Conservation (phyloP, 2,329 filamentous ascomycete species). For the Penicillium fuscoglaucum region DNA sequence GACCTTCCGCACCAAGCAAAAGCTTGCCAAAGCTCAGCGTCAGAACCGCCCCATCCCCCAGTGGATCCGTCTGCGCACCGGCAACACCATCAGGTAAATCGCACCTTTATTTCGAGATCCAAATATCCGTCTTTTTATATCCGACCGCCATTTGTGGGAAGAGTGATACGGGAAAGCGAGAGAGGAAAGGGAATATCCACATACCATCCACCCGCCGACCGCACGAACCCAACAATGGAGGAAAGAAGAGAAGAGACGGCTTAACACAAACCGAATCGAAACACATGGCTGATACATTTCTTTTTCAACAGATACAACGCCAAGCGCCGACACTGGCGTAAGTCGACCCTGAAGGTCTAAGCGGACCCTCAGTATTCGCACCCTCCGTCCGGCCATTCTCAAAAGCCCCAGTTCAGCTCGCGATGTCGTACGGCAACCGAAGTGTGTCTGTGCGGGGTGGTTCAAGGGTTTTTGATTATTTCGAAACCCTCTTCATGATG, state of each 20-base stretch:
- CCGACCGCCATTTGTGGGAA: conserved; percentile 5
- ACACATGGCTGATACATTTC: conserved; percentile 5
- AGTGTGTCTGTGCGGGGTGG: conserved; percentile 23
- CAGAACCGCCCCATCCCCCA: conserved; percentile 99
- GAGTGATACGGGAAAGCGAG: background rate
- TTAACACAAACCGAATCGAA: background rate
- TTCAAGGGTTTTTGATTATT: conserved; percentile 27
- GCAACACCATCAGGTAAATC: conserved; percentile 98
- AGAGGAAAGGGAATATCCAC: conserved; percentile 2
- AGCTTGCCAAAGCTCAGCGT: conserved; percentile 99
- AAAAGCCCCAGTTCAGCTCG: conserved; percentile 26
- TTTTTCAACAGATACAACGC: conserved; percentile 83
- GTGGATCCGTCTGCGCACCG: conserved; percentile 98
- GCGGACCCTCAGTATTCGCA: conserved; percentile 37
- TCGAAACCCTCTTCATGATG: conserved; percentile 23
- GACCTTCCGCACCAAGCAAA: conserved; percentile 99
- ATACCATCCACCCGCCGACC: conserved; percentile 2
- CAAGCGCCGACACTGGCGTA: conserved; percentile 99
- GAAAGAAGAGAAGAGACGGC: background rate
- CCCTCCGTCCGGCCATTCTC: conserved; percentile 47
- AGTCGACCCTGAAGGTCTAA: conserved; percentile 99
- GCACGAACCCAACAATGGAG: conserved; percentile 6
- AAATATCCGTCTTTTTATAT: background rate
- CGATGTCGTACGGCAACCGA: conserved; percentile 25
- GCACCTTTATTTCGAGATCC: conserved; percentile 15